These are phyloP conservation scores for Magnusiomyces tetraspermus DNA, from an alignment of 1,139 yeast species.

Conservation along the genomic window DNA sequence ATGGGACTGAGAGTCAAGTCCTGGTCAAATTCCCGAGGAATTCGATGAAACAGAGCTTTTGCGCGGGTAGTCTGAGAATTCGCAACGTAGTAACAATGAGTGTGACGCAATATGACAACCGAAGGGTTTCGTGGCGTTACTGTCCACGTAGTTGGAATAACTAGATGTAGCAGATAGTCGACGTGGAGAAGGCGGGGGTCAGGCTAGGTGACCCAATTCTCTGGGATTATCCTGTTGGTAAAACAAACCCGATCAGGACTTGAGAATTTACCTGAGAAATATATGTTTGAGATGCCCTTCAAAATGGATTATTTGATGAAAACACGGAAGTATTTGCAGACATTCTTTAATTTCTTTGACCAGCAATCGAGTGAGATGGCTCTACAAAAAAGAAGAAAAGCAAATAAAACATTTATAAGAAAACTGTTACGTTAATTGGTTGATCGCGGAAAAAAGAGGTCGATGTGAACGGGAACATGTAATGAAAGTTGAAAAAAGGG, in stretches of 20 bases:
- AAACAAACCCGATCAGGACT: too few relatives aligned
- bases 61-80: too few relatives aligned
- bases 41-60: background rate
- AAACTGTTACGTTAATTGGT: too few relatives aligned
- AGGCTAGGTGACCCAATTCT: too few relatives aligned
- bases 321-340: slow-evolving; percentile 7
- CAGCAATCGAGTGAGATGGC: background rate
- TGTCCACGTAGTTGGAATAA: too few relatives aligned
- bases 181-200: too few relatives aligned
- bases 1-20: background rate
- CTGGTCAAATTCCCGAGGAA: too few relatives aligned
- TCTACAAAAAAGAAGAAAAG: background rate
- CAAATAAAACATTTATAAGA: background rate
- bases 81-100: too few relatives aligned
- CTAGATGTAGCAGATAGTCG: too few relatives aligned
- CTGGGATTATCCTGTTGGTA: background rate
- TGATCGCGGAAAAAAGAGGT: background rate
- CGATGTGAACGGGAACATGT: background rate
- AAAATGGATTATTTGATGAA: slow-evolving; percentile 14
- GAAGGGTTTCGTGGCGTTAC: too few relatives aligned
- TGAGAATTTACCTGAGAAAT: background rate
- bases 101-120: too few relatives aligned
- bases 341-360: slow-evolving; percentile 6
- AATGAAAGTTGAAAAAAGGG: background rate
- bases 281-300: slow-evolving; percentile 9